A percentile compares a stretch with the other conserved stretches of the same genome.
These are phyloP conservation scores for Porphyrellus cyaneotinctus DNA, from an alignment of 768 basidiomycete genomes.

Conservation along the genomic window DNA sequence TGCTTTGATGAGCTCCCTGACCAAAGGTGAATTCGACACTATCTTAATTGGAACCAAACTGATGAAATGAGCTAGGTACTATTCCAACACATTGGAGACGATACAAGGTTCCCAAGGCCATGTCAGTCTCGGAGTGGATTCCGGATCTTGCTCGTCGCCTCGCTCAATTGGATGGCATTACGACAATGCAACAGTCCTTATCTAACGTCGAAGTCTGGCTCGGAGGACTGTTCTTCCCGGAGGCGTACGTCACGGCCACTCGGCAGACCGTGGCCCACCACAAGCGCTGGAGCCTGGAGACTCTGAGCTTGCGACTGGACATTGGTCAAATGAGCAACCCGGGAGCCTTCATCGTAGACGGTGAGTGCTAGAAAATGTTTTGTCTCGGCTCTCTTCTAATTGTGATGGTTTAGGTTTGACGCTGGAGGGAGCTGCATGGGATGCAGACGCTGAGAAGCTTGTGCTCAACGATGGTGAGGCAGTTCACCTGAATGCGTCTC, in stretches of 20 bases:
- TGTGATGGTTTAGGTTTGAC: conserved; percentile 57
- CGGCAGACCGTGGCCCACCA: conserved; percentile 93
- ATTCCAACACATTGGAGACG: conserved; percentile 85
- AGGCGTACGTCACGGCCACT: conserved; percentile 94
- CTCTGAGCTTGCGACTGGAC: conserved; percentile 72
- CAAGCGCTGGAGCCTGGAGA: conserved; percentile 91
- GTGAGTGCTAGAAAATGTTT: conserved; percentile 42
- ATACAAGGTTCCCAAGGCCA: conserved; percentile 81
- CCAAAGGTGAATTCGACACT: conserved; percentile 61
- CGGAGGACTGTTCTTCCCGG: conserved; percentile 93
- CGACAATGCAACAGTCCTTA: conserved; percentile 48
- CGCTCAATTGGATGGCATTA: conserved; percentile 73
- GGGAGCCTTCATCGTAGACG: conserved; percentile 81
- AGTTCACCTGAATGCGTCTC: conserved; percentile 75
- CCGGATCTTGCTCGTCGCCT: conserved; percentile 76
- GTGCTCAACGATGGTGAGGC: conserved; percentile 82
- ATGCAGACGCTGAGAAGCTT: conserved; percentile 49
- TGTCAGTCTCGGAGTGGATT: conserved; percentile 85
- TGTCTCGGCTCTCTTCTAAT: background rate
- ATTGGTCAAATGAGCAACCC: conserved; percentile 77
- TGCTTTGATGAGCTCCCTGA: conserved; percentile 83
- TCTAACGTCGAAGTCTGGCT: conserved; percentile 82
- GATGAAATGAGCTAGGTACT: conserved; percentile 52
- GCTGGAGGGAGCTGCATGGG: conserved; percentile 84
- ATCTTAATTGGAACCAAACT: conserved; percentile 1